Evolutionary conservation across 164 flowering plant species (phyloP), one percentile per base, ranked within the genome.

Genomic region (Macadamia tetraphylla): DNA sequence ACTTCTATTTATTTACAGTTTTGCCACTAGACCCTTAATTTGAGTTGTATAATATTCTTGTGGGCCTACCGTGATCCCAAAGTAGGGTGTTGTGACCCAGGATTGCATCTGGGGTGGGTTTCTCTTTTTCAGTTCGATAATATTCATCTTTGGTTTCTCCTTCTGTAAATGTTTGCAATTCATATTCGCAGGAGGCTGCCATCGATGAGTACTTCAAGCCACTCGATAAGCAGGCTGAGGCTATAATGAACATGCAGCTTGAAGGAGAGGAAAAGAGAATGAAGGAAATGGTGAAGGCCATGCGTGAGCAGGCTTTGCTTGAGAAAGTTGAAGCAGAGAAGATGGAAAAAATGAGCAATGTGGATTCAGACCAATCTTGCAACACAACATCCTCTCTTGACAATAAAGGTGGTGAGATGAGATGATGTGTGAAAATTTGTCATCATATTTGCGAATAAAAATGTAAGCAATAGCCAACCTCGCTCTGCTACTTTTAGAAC

Each of bases 121-220:
- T 4, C 51, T 46, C 13, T 46, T 11, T 23, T 8, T 46, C 51
- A 8, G 51, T 46, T 46, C 7, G 13, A 46, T 46, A 11, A 46
- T 11, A 1, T 35, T 35, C 40, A 46, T 8, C 7, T 46, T 46
- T 46, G 12, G 12, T 46, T 46, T 46, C 13, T 8, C 15, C 58
- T 43, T 30, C 40, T 43, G 8, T 2, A 6, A 58, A 15, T 51
- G 59, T 32, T 35, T 53, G 15, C 12, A 6, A 3, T 62, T 14
- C 32, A 44, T 61, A 12, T 66, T 10, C 74, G 69, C 82, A 91
- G 95, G 97, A 89, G 69, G 74, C 84, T 71, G 89, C 88, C 57
- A 87, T 91, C 69, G 82, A 85, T 49, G 86, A 88, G 18, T 79
- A 86, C 73, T 91, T 91, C 80, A 87, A 87, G 71, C 93, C 95